Base-by-base conservation (phyloP, 2,329 filamentous ascomycete species). In the Periconia sp. region DNA sequence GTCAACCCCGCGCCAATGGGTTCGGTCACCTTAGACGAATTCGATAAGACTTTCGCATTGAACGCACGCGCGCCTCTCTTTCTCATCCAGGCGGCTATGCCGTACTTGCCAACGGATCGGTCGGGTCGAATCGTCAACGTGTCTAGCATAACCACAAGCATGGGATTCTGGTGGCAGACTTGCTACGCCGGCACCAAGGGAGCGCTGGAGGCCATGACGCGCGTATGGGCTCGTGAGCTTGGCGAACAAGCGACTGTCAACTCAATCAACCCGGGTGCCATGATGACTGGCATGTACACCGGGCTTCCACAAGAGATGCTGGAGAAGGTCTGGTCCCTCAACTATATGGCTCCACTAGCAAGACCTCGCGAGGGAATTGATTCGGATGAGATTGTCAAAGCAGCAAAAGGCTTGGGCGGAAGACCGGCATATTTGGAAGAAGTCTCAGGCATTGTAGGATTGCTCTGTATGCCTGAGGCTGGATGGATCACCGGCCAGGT, bases 401-500 rank as follows among this genome's bases (percentile, higher is more conserved):
- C 79, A 45, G 77, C 81, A 46, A 69, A 85, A 37, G 38, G 34
- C n/a, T 17, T 68, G 19, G 80, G 88, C 16, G 73, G 78, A n/a
- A 78, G 56, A 10, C 49, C 74, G 3, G 87, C 77, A 2, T 87
- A 86, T 63, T 77, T 82, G 15, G 70, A 74, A 22, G 87, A 90
- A 71, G 77, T 90, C 63, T 86, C 86, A 0, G 87, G 86, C 0
- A 79, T 88, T 11, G 83, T 90, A 12, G 85, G 80, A 1, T 88
- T 90, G 85, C 67, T 90, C 21, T 88, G 86, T 62, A 80, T 79
- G 4, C 73, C 75, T 8, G 87, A 91, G 62, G 78, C 79, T 13
- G 78, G 74, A 10, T 91, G 86, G 86, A 83, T 82, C 63, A 92
- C 87, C 0, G 87, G 88, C 1, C 85, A 85, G 65, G 84, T 89